These are phyloP conservation scores for Calonectria leucothoes DNA, from an alignment of 2,329 filamentous ascomycete species.

Conservation along the genomic window DNA sequence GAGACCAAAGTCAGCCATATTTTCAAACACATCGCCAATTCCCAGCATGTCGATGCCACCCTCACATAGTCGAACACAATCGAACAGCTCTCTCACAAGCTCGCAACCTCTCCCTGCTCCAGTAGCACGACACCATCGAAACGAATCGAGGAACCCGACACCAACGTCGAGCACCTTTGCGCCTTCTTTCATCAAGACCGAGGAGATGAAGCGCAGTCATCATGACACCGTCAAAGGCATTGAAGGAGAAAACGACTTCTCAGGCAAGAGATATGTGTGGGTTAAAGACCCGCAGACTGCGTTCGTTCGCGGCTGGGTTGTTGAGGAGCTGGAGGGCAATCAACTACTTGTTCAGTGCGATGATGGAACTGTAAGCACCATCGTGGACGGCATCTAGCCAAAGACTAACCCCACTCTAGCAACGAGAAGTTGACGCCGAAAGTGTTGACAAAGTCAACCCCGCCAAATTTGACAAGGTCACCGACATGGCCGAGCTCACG, in stretches of 20 bases:
- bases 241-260: conserved; percentile 98
- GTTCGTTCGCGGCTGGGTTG: conserved; percentile 92
- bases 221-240: conserved; percentile 75
- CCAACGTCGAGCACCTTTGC: conserved; percentile 87
- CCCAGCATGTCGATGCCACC: conserved; percentile 53
- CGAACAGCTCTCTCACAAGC: conserved; percentile 64
- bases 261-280: conserved; percentile 98
- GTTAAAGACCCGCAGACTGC: conserved; percentile 87
- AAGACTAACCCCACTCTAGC: conserved; percentile 59
- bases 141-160: conserved; percentile 73
- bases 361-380: conserved; percentile 79
- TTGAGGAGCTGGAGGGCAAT: conserved; percentile 80
- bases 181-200: conserved; percentile 93
- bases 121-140: conserved; percentile 52
- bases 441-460: conserved; percentile 99
- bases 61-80: conserved; percentile 76
- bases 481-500: conserved; percentile 98
- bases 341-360: conserved; percentile 90
- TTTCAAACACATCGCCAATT: conserved; percentile 69
- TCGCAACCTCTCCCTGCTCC: conserved; percentile 23
- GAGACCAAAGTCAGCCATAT: conserved; percentile 81
- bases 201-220: conserved; percentile 73
- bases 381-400: neutral
- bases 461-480: conserved; percentile 98
- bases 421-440: conserved; percentile 87